A percentile compares a stretch with the other conserved stretches of the same genome.
Conservation (phyloP, 805 yeast species). For the Ogataea neopini region DNA sequence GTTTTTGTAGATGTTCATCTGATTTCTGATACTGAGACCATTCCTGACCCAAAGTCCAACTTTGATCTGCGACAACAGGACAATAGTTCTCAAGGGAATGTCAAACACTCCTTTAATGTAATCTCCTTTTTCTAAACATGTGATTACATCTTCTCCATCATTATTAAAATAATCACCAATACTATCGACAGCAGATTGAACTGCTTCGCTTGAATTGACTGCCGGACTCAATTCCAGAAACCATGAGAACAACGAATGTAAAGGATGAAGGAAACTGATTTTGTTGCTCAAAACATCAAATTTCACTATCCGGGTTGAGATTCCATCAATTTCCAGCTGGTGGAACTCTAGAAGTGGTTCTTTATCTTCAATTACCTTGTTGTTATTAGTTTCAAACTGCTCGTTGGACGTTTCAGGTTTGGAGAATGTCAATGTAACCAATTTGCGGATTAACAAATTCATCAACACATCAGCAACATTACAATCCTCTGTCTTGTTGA, state of each 20-base stretch:
- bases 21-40: slow-evolving; percentile 79
- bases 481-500: slow-evolving; percentile 29
- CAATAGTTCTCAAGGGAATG: slow-evolving; percentile 75
- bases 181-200: slow-evolving; percentile 11
- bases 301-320: slow-evolving; percentile 32
- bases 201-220: slow-evolving; percentile 14
- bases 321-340: slow-evolving; percentile 24
- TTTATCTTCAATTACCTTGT: slow-evolving; percentile 23
- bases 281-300: slow-evolving; percentile 46
- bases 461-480: slow-evolving; percentile 12
- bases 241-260: slow-evolving; percentile 74
- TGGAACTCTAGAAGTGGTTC: slow-evolving; percentile 27
- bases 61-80: slow-evolving; percentile 77
- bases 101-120: slow-evolving; percentile 51
- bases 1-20: slow-evolving; percentile 74
- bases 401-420: slow-evolving; percentile 12
- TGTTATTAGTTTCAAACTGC: neutral
- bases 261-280: slow-evolving; percentile 77
- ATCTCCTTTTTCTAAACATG: slow-evolving; percentile 13
- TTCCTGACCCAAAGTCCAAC: slow-evolving; percentile 94
- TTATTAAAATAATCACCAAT: no score
- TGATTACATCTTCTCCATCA: neutral
- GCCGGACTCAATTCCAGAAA: slow-evolving; percentile 54
- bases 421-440: slow-evolving; percentile 16
- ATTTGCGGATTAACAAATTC: slow-evolving; percentile 13